Conservation (phyloP, 495 filamentous ascomycete species). For the Xylaria curta region DNA sequence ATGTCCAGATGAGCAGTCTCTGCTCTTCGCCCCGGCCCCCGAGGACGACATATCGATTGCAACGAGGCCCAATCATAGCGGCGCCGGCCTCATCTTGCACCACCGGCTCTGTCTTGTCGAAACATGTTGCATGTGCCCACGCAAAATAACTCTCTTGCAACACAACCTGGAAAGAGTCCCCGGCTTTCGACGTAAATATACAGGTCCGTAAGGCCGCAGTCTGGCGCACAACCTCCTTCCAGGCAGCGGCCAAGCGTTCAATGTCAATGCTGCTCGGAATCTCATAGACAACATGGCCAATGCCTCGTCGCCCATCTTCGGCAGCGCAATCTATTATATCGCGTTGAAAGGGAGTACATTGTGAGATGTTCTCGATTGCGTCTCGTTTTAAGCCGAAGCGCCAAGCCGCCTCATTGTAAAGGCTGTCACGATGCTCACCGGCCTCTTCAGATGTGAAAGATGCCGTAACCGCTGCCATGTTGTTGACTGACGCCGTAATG, state of each 20-base stretch:
- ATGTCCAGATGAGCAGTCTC: too few relatives aligned
- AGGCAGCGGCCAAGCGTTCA: constrained; percentile 44
- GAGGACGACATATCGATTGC: constrained; percentile 9
- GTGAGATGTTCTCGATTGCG: constrained; percentile 2
- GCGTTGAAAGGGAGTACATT: constrained; percentile 14
- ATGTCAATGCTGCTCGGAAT: constrained; percentile 47
- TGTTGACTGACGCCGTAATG: neutral
- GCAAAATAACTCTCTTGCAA: neutral
- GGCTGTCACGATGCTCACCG: neutral
- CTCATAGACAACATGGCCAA: constrained; percentile 60
- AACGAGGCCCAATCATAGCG: constrained; percentile 10
- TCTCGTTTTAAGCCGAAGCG: constrained; percentile 14
- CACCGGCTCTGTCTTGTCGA: constrained; percentile 2
- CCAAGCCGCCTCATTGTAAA: constrained; percentile 7
- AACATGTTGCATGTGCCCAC: neutral
- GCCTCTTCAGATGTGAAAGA: neutral
- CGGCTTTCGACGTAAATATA: constrained; percentile 14
- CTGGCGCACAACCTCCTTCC: constrained; percentile 42
- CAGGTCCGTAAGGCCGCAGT: constrained; percentile 44
- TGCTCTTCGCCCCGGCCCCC: too few relatives aligned
- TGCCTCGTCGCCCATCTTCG: neutral
- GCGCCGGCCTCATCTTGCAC: constrained; percentile 13
- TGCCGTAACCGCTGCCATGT: neutral
- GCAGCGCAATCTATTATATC: constrained; percentile 8
- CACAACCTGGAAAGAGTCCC: constrained; percentile 4